Evolutionary conservation across 2,329 filamentous ascomycete species (phyloP), one percentile per base, ranked within the genome.

Genomic region (Esteya vermicola): DNA sequence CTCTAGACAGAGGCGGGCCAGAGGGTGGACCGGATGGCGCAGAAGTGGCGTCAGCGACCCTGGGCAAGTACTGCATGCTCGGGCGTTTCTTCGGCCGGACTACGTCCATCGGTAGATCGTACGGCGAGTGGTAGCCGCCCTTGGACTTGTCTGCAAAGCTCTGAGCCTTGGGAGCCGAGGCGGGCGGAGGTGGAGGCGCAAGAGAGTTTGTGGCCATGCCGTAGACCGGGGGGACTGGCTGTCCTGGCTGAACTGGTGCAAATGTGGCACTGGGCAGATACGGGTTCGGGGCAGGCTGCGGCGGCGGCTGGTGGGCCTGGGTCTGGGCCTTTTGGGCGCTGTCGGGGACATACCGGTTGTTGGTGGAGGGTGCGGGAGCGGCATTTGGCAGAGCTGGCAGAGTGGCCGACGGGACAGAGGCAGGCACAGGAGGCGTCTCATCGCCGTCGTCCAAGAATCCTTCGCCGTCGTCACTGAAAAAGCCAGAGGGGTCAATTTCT

Each of bases 61-160:
- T 62, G 6, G 65, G 61, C 33, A 70, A 59, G 39, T 72, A 72
- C 43, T 74, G 73, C 51, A 71, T 66, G 51, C 71, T 76, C 6
- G 65, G 57, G 39, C 79, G 67, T 63, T 81, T 79, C 56, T 77
- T 68, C 32, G 39, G 76, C 49, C 81, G 81, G 22, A 81, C 72
- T 23, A 98, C 72, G 40, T 95, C 89, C 60, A 91, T 84, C 4
- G 91, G 91, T 18, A 98, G 67, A 60, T 98, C 93, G 52, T 95
- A 98, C 0, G 91, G 91, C 18, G 89, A 96, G 36, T 81, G 72
- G 56, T 98, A 98, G 8, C 89, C 88, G 41, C 84, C 84, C 59
- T 93, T 96, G 4, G 85, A 66, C 57, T 93, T 93, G 57, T 89
- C 81, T 6, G 74, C 85, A 58, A 94, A 98, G 58, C 89, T 96